phyloP scores from a whole-genome alignment of 192 early-diverging fungal species.

The Nowakowskiella sp. region DNA sequence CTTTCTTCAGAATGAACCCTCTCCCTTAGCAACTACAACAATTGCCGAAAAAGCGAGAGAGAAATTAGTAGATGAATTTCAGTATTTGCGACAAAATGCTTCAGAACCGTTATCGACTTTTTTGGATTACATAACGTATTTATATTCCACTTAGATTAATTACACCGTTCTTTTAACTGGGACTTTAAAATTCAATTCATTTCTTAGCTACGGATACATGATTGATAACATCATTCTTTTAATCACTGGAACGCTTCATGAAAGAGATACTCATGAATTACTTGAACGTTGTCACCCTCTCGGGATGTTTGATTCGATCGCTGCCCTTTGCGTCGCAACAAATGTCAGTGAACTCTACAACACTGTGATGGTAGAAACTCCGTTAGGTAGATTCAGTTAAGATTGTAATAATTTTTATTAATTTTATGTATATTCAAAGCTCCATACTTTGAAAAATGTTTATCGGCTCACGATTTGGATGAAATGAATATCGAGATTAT shows the following conservation, averaged over 20 bases:
- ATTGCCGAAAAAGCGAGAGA: slow-evolving; percentile 84
- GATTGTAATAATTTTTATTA: slow-evolving; percentile 7
- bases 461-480: slow-evolving; percentile 94
- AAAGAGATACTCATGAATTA: slow-evolving; percentile 95
- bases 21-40: slow-evolving; percentile 86
- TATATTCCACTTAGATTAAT: background rate
- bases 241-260: slow-evolving; percentile 96
- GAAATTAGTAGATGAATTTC: slow-evolving; percentile 84
- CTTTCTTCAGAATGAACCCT: slow-evolving; percentile 92
- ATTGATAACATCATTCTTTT: slow-evolving; percentile 98
- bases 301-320: slow-evolving; percentile 96
- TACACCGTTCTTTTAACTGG: background rate
- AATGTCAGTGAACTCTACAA: slow-evolving; percentile 91
- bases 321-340: slow-evolving; percentile 94
- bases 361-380: slow-evolving; percentile 95
- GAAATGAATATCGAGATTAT: slow-evolving; percentile 99
- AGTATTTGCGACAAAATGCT: slow-evolving; percentile 82
- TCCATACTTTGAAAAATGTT: slow-evolving; percentile 94
- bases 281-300: slow-evolving; percentile 96
- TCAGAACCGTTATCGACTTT: slow-evolving; percentile 79
- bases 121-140: slow-evolving; percentile 91
- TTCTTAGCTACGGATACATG: slow-evolving; percentile 84
- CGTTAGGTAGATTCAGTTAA: slow-evolving; percentile 52
- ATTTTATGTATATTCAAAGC: slow-evolving; percentile 43
- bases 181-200: background rate